phyloP scores from a whole-genome alignment of 805 yeast genomes.

The Hanseniaspora meyeri region DNA sequence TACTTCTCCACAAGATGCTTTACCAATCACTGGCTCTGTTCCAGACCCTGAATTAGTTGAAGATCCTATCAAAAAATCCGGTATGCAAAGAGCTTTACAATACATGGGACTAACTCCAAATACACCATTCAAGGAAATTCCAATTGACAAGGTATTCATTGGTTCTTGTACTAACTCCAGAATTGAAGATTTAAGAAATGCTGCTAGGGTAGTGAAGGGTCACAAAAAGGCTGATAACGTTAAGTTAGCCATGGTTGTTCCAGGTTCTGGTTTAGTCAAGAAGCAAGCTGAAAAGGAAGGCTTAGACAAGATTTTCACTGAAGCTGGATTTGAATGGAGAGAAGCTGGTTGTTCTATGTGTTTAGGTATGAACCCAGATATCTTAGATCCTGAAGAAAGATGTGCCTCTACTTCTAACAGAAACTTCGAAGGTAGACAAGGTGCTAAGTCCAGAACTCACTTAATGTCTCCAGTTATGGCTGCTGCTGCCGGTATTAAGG shows the following conservation, averaged over 20 bases:
- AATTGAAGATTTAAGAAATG: conserved; percentile 91
- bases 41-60: conserved; percentile 74
- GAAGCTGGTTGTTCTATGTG: conserved; percentile 99
- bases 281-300: conserved; percentile 92
- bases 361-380: conserved; percentile 98
- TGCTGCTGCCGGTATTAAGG: conserved; percentile 92
- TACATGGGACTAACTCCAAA: conserved; percentile 88
- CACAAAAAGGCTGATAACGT: conserved; percentile 72
- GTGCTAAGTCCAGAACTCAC: conserved; percentile 90
- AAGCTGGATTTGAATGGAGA: conserved; percentile 97
- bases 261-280: conserved; percentile 94
- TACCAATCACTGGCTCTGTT: conserved; percentile 79
- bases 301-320: conserved; percentile 74
- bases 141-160: conserved; percentile 86
- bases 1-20: conserved; percentile 96
- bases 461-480: conserved; percentile 99
- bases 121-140: conserved; percentile 60
- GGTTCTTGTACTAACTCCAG: conserved; percentile 98
- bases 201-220: conserved; percentile 87
- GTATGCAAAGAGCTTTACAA: conserved; percentile 80
- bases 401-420: conserved; percentile 98
- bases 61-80: conserved; percentile 65
- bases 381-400: conserved; percentile 85
- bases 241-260: conserved; percentile 79
- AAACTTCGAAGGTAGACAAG: conserved; percentile 98